These are phyloP conservation scores for Microcos paniculata DNA, from an alignment of 345 rosid species.

Conservation along the genomic window DNA sequence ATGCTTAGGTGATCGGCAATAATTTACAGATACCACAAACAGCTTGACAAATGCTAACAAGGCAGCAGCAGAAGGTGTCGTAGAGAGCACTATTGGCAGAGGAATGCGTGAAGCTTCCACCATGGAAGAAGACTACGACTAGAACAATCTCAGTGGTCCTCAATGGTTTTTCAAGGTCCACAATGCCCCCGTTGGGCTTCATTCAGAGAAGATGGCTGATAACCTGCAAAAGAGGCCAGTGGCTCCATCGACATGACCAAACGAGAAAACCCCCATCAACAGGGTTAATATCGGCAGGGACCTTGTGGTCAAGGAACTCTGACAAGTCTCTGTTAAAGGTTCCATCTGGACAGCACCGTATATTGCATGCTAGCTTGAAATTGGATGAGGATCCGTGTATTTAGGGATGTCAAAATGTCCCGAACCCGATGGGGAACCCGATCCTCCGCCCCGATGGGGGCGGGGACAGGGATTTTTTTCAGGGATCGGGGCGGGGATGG, in stretches of 20 bases:
- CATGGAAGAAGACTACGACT: constrained; percentile 86
- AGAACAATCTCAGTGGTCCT: constrained; percentile 71
- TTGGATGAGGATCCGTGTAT: constrained; percentile 98
- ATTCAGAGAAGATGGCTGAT: constrained; percentile 40
- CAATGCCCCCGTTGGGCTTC: constrained; percentile 46
- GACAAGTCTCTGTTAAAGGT: constrained; percentile 87
- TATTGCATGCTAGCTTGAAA: constrained; percentile 88
- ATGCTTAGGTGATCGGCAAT: constrained; percentile 85
- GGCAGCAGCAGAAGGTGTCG: constrained; percentile 88
- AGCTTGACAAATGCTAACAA: constrained; percentile 60
- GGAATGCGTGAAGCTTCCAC: constrained; percentile 96
- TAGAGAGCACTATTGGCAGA: constrained; percentile 92
- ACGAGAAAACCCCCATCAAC: constrained; percentile 89
- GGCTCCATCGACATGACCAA: constrained; percentile 75
- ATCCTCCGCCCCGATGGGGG: too few relatives aligned
- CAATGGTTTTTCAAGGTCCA: constrained; percentile 64
- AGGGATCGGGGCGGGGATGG: too few relatives aligned
- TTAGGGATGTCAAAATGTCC: too few relatives aligned
- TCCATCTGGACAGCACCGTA: constrained; percentile 92
- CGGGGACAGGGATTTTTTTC: too few relatives aligned
- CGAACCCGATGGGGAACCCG: too few relatives aligned
- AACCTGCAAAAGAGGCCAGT: constrained; percentile 80
- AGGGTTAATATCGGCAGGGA: constrained; percentile 72
- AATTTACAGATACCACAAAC: constrained; percentile 89
- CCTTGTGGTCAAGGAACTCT: constrained; percentile 90